phyloP scores from a whole-genome alignment of 164 flowering plant genomes.

The Vitis rupestris region DNA sequence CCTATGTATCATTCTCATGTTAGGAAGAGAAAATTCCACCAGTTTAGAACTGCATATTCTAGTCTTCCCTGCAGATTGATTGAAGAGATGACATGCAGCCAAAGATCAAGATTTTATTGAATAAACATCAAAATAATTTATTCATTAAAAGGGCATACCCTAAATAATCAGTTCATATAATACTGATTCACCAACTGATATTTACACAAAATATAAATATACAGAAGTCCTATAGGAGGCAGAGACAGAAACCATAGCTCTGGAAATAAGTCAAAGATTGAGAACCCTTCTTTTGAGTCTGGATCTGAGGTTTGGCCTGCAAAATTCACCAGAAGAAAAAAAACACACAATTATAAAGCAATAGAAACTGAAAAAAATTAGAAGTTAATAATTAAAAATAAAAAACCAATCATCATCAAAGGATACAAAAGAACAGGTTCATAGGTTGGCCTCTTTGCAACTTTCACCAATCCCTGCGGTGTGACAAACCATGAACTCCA shows the following conservation, averaged over 20 bases:
- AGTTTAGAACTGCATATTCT: too few species aligned
- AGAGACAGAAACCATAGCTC: background rate
- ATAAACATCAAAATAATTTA: too few species aligned
- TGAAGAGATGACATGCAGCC: too few species aligned
- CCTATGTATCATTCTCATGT: too few species aligned
- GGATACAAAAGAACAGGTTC: constrained; percentile 20
- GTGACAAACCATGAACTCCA: constrained; percentile 4
- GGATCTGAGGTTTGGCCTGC: background rate
- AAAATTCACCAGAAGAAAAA: background rate
- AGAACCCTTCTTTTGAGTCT: background rate
- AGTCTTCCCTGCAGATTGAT: too few species aligned
- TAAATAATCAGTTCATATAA: too few species aligned
- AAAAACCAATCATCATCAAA: background rate
- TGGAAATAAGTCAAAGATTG: background rate
- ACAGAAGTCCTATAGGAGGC: background rate
- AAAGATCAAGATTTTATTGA: too few species aligned
- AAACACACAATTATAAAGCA: background rate
- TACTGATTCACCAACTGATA: too few species aligned
- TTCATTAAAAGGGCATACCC: too few species aligned
- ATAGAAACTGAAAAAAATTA: background rate
- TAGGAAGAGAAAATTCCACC: too few species aligned
- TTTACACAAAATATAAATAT: too few species aligned
- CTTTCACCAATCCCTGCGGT: constrained; percentile 25
- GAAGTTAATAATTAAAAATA: background rate
- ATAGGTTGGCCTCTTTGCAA: constrained; percentile 23